These are phyloP conservation scores for Steccherinum ochraceum DNA, from an alignment of 768 basidiomycete species.

Conservation along the genomic window DNA sequence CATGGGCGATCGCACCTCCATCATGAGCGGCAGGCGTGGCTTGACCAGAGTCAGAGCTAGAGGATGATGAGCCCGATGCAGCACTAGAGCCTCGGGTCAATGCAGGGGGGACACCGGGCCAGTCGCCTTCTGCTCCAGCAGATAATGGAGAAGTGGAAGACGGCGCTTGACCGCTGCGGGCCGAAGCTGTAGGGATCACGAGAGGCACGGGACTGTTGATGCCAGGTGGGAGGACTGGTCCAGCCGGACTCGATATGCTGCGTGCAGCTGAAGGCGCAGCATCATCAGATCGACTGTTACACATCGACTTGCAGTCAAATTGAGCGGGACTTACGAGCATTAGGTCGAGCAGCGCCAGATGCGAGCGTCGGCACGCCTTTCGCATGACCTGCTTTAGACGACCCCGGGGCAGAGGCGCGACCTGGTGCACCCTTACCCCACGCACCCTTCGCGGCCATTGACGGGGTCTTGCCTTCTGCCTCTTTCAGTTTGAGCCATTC, in stretches of 20 bases:
- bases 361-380: background rate
- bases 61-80: background rate
- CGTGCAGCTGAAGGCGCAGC: background rate
- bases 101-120: background rate
- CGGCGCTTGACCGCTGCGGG: background rate
- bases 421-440: background rate
- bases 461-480: background rate
- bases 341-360: background rate
- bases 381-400: background rate
- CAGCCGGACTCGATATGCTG: background rate
- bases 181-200: background rate
- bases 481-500: constrained; percentile 1
- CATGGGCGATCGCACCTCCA: background rate
- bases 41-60: background rate
- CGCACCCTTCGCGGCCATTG: background rate
- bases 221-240: background rate
- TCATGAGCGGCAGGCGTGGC: background rate
- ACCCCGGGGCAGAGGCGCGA: background rate
- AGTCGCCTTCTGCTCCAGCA: background rate
- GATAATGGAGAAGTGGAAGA: background rate
- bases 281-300: background rate
- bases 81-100: background rate
- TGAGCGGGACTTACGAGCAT: background rate
- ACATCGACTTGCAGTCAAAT: background rate
- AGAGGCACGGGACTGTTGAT: background rate